Base-by-base conservation (phyloP, 2,329 filamentous ascomycete species). In the Epichloe typhina region DNA sequence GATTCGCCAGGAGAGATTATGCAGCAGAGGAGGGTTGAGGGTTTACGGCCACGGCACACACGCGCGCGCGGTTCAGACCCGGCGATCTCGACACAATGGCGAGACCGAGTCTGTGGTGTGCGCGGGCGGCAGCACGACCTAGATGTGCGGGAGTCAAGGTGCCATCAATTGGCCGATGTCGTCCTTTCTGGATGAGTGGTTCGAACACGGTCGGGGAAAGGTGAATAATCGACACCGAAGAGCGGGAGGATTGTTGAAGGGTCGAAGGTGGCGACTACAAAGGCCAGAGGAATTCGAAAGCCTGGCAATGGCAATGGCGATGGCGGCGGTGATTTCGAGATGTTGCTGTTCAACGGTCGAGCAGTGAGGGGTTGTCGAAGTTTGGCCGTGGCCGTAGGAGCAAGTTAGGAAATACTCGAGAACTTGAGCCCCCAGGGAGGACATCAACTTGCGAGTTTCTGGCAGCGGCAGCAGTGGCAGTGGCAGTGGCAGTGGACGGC, bases 101-200 rank as follows among this genome's bases (percentile, higher is more conserved):
- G 49, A 51, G 52, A 51, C 40, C 49, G 49, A 51, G 52, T 47
- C 52, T 53, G 52, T 33, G 46, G 52, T 51, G 52, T 53, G 52
- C 52, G 52, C 52, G 52, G 52, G 49, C 52, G 52, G 52, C 52
- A 53, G 52, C 52, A 53, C 52, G 52, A 53, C 52, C 49, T 53
- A 51, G 11, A 43, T 44, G 8, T 47, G 41, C 52, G 48, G 23
- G 19, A 46, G 43, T 46, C n/a, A 35, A 43, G 39, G 33, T 53
- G 52, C 49, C 52, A 53, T 53, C 49, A 53, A 53, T 47, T 45
- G 52, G 52, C 39, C 36, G 38, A 43, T 26, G 21, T 48, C 37
- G 35, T 45, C 35, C 12, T 15, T 35, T n/a, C 13, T 31, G 12
- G 4, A 17, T 42, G 35, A 12, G n/a, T 26, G 38, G 35, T 50